Evolutionary conservation across 306 rosid species (phyloP), one percentile per base, ranked within the genome.

Genomic region (Quercus berberidifolia): DNA sequence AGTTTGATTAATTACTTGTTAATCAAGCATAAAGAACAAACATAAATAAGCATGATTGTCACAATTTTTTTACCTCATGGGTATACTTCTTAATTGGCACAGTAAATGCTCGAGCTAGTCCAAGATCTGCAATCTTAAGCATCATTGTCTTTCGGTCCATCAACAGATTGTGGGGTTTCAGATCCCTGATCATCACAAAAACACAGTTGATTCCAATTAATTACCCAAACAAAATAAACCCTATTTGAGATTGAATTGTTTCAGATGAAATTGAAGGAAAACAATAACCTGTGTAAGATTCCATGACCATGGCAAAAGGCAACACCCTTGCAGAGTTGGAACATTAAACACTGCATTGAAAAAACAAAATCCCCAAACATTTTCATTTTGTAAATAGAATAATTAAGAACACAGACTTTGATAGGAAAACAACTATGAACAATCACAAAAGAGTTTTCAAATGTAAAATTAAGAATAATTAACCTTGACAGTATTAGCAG

Each of bases 241-340:
- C 31, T 1, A 51, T 68, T 38, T 3, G 13, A 2, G 3, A 18
- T 31, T 12, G 5, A 33, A 62, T 75, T 5, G 28, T 26, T n/a
- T 13, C 4, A 35, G 14, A 19, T 10, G 67, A 49, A 43, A 73
- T 2, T 0, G 33, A 38, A 30, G 9, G 41, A 35, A 0, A 35
- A 35, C 6, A 21, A n/a, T 43, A 41, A 89, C 97, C 97, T 92
- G 80, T 95, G 99, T 73, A 93, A 83, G 84, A 95, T 91, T 51
- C 98, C 99, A 81, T 95, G 99, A 28, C 97, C 97, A 28, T 95
- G 99, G 83, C 98, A 95, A 85, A 95, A 91, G 72, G 99, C 98
- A 77, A 95, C 98, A 10, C 99, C 98, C 83, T 93, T 93, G 84
- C 99, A 95, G 6, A 95, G 96, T 81, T 95, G 98, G 84, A 79